These are phyloP conservation scores for Fusarium nodosum DNA, from an alignment of 2,329 filamentous ascomycete genomes.

Conservation along the genomic window DNA sequence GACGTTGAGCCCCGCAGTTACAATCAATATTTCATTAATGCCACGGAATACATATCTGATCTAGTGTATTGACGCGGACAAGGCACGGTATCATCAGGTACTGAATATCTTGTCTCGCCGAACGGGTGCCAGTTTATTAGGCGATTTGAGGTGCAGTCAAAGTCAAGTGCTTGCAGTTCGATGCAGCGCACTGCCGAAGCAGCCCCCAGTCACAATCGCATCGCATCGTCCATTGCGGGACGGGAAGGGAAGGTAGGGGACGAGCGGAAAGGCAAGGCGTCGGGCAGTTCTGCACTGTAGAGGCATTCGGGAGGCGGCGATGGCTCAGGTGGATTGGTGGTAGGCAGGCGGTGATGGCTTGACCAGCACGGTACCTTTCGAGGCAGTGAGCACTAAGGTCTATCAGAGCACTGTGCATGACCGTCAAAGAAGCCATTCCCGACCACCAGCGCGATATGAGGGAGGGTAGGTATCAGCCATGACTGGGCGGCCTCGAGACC, in stretches of 20 bases:
- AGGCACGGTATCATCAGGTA: slow-evolving; percentile 1
- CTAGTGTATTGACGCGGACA: slow-evolving; percentile 9
- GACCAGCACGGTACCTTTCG: slow-evolving; percentile 25
- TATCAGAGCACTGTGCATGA: slow-evolving; percentile 38
- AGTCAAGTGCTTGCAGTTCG: slow-evolving; percentile 36
- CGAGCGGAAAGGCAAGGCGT: slow-evolving; percentile 31
- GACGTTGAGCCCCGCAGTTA: slow-evolving; percentile 38
- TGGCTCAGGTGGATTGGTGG: slow-evolving; percentile 31
- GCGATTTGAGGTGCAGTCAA: slow-evolving; percentile 29
- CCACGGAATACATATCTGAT: slow-evolving; percentile 37
- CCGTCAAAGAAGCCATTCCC: slow-evolving; percentile 38
- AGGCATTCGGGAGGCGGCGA: slow-evolving; percentile 20
- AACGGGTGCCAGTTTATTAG: slow-evolving; percentile 1
- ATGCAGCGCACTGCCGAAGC: slow-evolving; percentile 39
- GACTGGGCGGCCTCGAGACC: slow-evolving; percentile 45
- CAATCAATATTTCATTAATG: slow-evolving; percentile 32
- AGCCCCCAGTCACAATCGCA: slow-evolving; percentile 32
- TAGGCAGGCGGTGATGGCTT: slow-evolving; percentile 28
- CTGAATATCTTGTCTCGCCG: slow-evolving; percentile 6
- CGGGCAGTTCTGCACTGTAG: slow-evolving; percentile 13
- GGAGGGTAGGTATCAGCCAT: slow-evolving; percentile 45
- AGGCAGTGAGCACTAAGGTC: slow-evolving; percentile 47
- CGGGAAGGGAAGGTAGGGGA: slow-evolving; percentile 27
- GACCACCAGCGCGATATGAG: slow-evolving; percentile 27
- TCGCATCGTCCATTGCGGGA: slow-evolving; percentile 32